A percentile compares a stretch with the other conserved stretches of the same genome.
Evolutionary conservation across 805 yeast genomes (phyloP).

Genomic region (Nakazawaea populi): DNA sequence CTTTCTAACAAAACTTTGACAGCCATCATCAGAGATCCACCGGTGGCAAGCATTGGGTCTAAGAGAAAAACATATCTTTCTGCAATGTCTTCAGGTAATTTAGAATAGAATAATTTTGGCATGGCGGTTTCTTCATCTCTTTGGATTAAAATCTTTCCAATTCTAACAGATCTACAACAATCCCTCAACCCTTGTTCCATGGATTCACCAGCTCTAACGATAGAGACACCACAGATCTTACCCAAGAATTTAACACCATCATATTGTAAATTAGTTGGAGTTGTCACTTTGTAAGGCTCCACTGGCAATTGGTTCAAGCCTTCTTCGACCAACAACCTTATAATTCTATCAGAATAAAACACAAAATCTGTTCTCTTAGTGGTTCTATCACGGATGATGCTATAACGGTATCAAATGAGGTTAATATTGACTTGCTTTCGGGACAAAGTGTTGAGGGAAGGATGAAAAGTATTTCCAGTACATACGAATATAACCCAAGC

Average conservation of each 20-base stretch:
- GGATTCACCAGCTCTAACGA: conserved; percentile 97
- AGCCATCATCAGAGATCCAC: conserved; percentile 97
- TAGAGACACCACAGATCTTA: conserved; percentile 95
- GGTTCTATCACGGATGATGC: conserved; percentile 73
- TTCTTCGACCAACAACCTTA: conserved; percentile 88
- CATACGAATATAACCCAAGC: conserved; percentile 70
- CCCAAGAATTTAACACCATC: conserved; percentile 82
- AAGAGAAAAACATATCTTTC: conserved; percentile 84
- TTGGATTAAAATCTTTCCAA: conserved; percentile 95
- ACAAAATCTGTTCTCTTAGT: conserved; percentile 91
- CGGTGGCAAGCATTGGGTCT: conserved; percentile 98
- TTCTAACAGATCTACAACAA: conserved; percentile 92
- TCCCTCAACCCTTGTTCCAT: conserved; percentile 99
- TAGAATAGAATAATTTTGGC: conserved; percentile 89
- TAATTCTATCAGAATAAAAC: conserved; percentile 92
- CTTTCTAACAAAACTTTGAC: conserved; percentile 81
- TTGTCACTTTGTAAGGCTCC: conserved; percentile 55
- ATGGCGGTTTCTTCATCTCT: conserved; percentile 96
- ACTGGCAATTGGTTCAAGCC: conserved; percentile 94
- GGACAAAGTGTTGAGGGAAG: not conserved
- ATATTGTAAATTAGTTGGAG: conserved; percentile 70
- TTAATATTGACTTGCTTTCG: no score
- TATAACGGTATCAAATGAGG: conserved; percentile 10
- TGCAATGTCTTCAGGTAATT: conserved; percentile 87
- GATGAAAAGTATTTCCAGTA: not conserved